These are phyloP conservation scores for Sutorius eximius DNA, from an alignment of 1,284 basidiomycete genomes.

Conservation along the genomic window DNA sequence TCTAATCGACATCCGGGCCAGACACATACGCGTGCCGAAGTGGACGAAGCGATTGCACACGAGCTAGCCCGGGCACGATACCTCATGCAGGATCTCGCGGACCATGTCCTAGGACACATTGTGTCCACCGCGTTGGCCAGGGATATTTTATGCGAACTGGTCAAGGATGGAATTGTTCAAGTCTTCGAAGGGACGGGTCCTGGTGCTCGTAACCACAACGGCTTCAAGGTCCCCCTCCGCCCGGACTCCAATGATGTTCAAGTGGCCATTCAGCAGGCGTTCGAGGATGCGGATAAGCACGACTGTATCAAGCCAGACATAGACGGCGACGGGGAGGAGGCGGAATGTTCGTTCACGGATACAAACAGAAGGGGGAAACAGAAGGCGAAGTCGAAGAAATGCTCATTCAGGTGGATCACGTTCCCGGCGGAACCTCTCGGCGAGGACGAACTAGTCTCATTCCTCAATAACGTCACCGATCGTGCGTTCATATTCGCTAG, in stretches of 20 bases:
- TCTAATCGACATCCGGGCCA: neutral
- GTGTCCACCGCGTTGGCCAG: constrained; percentile 7
- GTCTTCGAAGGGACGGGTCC: neutral
- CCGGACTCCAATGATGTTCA: neutral
- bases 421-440: constrained; percentile 8
- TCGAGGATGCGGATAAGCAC: neutral
- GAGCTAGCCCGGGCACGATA: constrained; percentile 6
- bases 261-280: constrained; percentile 3
- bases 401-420: constrained; percentile 8
- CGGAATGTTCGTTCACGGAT: neutral
- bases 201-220: neutral
- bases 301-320: neutral
- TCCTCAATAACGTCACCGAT: constrained; percentile 15
- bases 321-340: fast-evolving
- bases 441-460: constrained; percentile 12
- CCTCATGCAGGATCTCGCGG: constrained; percentile 8
- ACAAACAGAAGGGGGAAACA: neutral
- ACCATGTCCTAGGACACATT: constrained; percentile 12
- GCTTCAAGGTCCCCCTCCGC: neutral
- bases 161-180: neutral
- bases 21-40: neutral
- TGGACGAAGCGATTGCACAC: constrained; percentile 5
- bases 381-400: neutral
- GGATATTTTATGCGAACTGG: neutral
- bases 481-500: constrained; percentile 1